Base-by-base conservation (phyloP, 805 yeast genomes). In the Kazachstania psychrophila region DNA sequence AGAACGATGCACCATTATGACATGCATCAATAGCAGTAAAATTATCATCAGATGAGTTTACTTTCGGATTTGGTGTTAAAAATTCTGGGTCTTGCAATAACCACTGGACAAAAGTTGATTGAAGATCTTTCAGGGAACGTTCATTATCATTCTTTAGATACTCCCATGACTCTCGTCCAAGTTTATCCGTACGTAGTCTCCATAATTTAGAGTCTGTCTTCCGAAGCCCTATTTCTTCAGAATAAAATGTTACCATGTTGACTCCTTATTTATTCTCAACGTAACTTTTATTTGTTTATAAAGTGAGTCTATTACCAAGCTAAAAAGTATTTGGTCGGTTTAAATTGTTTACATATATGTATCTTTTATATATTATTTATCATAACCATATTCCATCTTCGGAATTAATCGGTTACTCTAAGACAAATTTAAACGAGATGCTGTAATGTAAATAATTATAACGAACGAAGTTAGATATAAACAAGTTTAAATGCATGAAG, bases 161-260 rank as follows among this genome's bases (percentile, higher is more conserved):
- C 20, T 72, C 77, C 98, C 98, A 89, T 30, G 72, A 69, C 51
- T 84, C 85, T 14, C 81, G 69, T 12, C 98, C 98, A 11, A 79
- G 60, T 24, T 72, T 72, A 42, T 79, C 79, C 1, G 80, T 72
- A 14, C 72, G 56, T 20, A 89, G 66, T 43, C 94, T 67, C 98
- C 98, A 89, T 11, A 73, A 66, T 1, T 56, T 45, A 2, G 72
- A 70, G 44, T 92, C 95, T 0, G 96, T 81, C 27, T 61, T 66
- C 0, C 77, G 77, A 6, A 84, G 52, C 0, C 82, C 83, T 10
- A 83, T 54, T 16, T 59, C 47, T n/a, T 89, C 96, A 0, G 95
- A 82, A 50, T 79, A 80, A 10, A 56, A 47, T 23, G 9, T 27
- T 2, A 38, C 19, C 41, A 36, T 40, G 4, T 7, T 17, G 28